These are phyloP conservation scores for Spathaspora passalidarum DNA, from an alignment of 805 yeast species.

Conservation along the genomic window DNA sequence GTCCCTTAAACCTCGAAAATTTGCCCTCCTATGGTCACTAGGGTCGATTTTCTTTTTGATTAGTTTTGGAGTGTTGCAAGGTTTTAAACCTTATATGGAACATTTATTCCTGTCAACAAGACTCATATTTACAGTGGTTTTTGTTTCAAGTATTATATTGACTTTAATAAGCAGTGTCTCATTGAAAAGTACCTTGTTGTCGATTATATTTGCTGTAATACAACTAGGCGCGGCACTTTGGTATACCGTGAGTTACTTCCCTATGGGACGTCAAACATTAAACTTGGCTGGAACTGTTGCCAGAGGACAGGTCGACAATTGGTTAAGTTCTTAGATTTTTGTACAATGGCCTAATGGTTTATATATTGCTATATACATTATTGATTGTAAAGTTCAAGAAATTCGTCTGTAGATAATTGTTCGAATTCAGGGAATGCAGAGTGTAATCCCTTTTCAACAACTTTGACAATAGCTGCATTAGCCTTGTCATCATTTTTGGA, in stretches of 20 bases:
- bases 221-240: slow-evolving; percentile 41
- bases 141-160: slow-evolving; percentile 36
- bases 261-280: slow-evolving; percentile 44
- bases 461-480: slow-evolving; percentile 46
- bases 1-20: slow-evolving; percentile 41
- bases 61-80: slow-evolving; percentile 46
- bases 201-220: slow-evolving; percentile 38
- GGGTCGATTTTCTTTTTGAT: slow-evolving; percentile 45
- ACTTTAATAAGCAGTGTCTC: slow-evolving; percentile 36
- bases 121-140: slow-evolving; percentile 35
- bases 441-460: slow-evolving; percentile 34
- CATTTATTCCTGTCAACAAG: slow-evolving; percentile 43
- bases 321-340: slow-evolving; percentile 31
- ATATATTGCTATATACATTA: slow-evolving; percentile 9
- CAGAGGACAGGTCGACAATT: slow-evolving; percentile 40
- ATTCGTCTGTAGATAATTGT: slow-evolving; percentile 14
- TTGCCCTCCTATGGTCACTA: slow-evolving; percentile 46
- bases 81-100: slow-evolving; percentile 36
- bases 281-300: slow-evolving; percentile 43
- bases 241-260: slow-evolving; percentile 47
- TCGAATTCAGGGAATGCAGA: slow-evolving; percentile 33
- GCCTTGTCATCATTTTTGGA: slow-evolving; percentile 33
- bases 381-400: slow-evolving; percentile 12
- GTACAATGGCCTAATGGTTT: background rate
- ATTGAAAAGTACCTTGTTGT: slow-evolving; percentile 35